Evolutionary conservation across 2,329 filamentous ascomycete genomes (phyloP).

Genomic region (Geoglossum cookeanum): DNA sequence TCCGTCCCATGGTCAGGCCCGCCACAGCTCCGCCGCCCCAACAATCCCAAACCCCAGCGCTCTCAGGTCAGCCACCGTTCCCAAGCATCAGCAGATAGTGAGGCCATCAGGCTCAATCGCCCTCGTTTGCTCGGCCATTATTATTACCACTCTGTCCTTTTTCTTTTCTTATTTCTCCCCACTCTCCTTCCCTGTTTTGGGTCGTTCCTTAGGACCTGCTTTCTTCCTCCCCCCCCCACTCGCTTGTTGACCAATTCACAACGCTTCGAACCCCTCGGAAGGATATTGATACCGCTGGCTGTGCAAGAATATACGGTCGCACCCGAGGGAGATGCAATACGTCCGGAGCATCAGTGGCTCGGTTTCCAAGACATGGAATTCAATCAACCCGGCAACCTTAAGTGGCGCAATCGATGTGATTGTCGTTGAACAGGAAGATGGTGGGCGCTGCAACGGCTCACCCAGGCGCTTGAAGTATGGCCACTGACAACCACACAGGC

Average conservation of each 20-base stretch:
- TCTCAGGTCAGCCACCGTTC: background rate
- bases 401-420: conserved; percentile 98
- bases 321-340: conserved; percentile 66
- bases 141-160: background rate
- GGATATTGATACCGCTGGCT: background rate
- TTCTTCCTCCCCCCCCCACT: background rate
- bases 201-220: background rate
- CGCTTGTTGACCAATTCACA: background rate
- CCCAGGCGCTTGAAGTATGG: background rate
- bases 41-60: background rate
- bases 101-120: background rate
- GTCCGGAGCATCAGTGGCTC: conserved; percentile 87
- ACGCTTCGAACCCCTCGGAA: too few relatives aligned
- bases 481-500: conserved; percentile 19
- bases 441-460: conserved; percentile 22
- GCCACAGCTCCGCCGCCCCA: background rate
- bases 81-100: background rate
- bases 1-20: background rate
- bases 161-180: background rate
- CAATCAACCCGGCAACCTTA: conserved; percentile 91
- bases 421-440: conserved; percentile 91
- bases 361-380: conserved; percentile 98
- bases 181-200: background rate
- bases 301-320: background rate
- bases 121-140: background rate